Base-by-base conservation (phyloP, 306 rosid species). In the Adenanthera pavonina region DNA sequence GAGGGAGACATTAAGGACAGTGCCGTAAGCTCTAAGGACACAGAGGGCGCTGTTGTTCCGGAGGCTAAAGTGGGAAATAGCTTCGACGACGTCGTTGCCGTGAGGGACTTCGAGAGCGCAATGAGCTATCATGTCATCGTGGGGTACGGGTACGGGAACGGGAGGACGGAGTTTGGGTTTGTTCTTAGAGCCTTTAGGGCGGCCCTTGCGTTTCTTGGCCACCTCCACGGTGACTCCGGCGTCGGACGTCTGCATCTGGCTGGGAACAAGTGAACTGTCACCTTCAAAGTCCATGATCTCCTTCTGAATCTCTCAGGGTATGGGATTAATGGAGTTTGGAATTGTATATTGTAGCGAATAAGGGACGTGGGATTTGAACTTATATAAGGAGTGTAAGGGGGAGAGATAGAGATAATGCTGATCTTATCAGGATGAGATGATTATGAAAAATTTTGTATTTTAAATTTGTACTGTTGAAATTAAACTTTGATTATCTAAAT, bases 101-200 rank as follows among this genome's bases (percentile, higher is more conserved):
- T 67, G 75, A 0, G 92, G 84, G 9, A 95, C 80, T 79, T 95
- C 97, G 0, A 95, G 90, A 71, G 91, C 82, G 85, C 88, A 89
- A 3, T 97, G 91, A 19, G 89, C 88, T 95, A 90, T 90, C 33
- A 16, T 2, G 6, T 93, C 92, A 9, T 85, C 90, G 3, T 85
- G 89, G 8, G 85, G 79, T 1, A 86, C 86, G 33, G 30, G 30
- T 25, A 25, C 30, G 30, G 30, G 30, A 25, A 25, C 30, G 30
- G 88, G 46, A 9, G 90, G 85, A 0, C 89, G 83, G 0, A 90
- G 75, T 51, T 90, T 95, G 75, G 97, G 95, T 77, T 67, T 91
- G 90, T 95, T 95, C 30, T 91, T 94, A 60, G 98, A 92, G 4
- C 98, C 98, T 0, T 94, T 97, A 0, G 99, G 99, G 7, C 99